These are phyloP conservation scores for Salix exigua DNA, from an alignment of 345 rosid genomes.

Conservation along the genomic window DNA sequence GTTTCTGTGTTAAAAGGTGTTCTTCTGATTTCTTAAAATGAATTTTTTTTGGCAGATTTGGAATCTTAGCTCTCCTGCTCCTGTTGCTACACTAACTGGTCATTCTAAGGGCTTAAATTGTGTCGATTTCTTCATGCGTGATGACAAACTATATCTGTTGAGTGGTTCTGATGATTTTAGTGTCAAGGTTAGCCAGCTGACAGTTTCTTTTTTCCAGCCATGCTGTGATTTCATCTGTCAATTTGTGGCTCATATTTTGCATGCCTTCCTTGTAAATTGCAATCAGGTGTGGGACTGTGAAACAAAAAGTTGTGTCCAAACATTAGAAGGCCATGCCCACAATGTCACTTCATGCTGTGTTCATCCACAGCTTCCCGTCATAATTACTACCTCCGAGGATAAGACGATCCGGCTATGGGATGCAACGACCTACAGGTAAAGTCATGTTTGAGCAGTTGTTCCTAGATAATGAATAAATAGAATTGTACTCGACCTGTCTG, in stretches of 20 bases:
- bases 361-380: slow-evolving; percentile 22
- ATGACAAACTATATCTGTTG: slow-evolving; percentile 13
- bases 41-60: slow-evolving; percentile 21
- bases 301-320: slow-evolving; percentile 18
- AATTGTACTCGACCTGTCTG: too few relatives aligned
- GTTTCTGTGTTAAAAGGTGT: not conserved
- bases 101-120: slow-evolving; percentile 35
- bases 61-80: slow-evolving; percentile 31
- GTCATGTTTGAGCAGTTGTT: not conserved
- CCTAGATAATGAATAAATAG: not conserved
- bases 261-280: not conserved
- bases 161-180: slow-evolving; percentile 40
- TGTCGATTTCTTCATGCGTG: slow-evolving; percentile 11
- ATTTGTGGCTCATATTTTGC: not conserved
- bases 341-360: slow-evolving; percentile 18
- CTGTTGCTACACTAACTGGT: slow-evolving; percentile 15
- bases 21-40: not conserved
- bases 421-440: slow-evolving; percentile 17
- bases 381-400: slow-evolving; percentile 30
- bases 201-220: not conserved
- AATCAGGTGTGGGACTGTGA: slow-evolving; percentile 33
- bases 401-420: slow-evolving; percentile 28
- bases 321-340: slow-evolving; percentile 29
- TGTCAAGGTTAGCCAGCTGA: slow-evolving; percentile 20
- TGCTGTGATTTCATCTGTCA: not conserved